Evolutionary conservation across 305 asterid species (phyloP).

Genomic region (Stenogyne calaminthoides): DNA sequence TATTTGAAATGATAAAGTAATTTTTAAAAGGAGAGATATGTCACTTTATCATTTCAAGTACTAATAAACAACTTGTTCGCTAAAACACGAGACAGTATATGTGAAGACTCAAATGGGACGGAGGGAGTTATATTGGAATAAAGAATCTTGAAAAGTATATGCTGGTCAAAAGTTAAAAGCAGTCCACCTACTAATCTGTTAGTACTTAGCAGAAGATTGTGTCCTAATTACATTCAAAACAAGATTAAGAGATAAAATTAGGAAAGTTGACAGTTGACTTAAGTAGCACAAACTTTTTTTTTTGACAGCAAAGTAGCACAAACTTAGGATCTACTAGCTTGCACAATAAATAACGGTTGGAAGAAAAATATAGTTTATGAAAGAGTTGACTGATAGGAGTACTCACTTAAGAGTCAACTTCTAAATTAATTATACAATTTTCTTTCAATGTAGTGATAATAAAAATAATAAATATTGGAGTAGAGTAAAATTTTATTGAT

Average conservation of each 20-base stretch:
- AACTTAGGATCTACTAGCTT: not conserved
- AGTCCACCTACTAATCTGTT: too few species aligned
- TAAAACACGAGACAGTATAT: too few species aligned
- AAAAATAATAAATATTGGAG: not conserved
- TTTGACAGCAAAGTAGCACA: too few species aligned
- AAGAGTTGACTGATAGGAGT: not conserved
- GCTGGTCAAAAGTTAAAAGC: not conserved
- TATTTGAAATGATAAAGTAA: too few species aligned
- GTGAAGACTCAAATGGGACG: too few species aligned
- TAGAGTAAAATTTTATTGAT: not conserved
- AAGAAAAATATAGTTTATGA: not conserved
- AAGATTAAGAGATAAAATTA: not conserved
- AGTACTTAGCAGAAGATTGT: not conserved
- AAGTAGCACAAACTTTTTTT: not conserved
- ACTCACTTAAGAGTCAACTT: not conserved
- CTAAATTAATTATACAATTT: not conserved
- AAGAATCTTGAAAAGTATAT: constrained; percentile 17
- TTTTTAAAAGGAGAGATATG: too few species aligned
- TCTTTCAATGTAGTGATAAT: not conserved
- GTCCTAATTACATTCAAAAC: not conserved
- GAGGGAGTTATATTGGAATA: too few species aligned
- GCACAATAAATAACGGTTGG: not conserved
- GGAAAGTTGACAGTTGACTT: constrained; percentile 9
- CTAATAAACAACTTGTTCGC: too few species aligned
- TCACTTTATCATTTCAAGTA: too few species aligned